Base-by-base conservation (phyloP, 192 early-diverging fungal genomes). In the Diversispora eburnea region DNA sequence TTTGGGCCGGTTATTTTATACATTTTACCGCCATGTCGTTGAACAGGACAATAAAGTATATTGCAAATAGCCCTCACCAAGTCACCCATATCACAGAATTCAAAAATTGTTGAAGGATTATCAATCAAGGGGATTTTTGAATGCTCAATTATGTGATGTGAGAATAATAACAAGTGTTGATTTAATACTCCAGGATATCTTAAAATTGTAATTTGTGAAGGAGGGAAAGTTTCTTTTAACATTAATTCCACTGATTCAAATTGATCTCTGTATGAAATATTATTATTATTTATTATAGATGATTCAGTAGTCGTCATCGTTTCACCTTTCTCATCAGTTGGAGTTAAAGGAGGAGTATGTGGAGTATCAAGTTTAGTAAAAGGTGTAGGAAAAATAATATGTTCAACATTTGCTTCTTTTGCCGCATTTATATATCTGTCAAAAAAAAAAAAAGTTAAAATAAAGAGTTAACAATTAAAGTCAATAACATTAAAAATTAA, bases 341-440 rank as follows among this genome's bases (percentile, higher is more conserved):
- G 61, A 43, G 61, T 43, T 41, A 63, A 63, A 5, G 61, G 61
- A 17, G 61, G 61, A 8, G 61, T 42, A n/a, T 43, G 17, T 17
- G 61, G 61, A 42, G 41, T 17, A 45, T 63, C 61, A 9, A 20
- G 12, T 43, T 63, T 63, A 42, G 61, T n/a, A 25, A 63, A 63
- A 42, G 61, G 61, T 42, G 61, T 63, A 42, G 8, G 61, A 43
- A 63, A 63, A 15, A 63, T 41, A 13, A 63, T 63, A n/a, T 63
- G 61, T n/a, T 43, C 17, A 42, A 63, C 41, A 43, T 63, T 45
- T 42, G 61, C 61, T 42, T 63, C 39, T 17, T 63, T 63, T n/a
- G 61, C 61, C 13, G 61, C 61, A 41, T 63, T 63, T 45, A 63
- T 63, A 43, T 63, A 63, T 63, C 61, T 63, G 43, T 45, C 17